These are phyloP conservation scores for Blastomyces parvus DNA, from an alignment of 2,329 filamentous ascomycete species.

Conservation along the genomic window DNA sequence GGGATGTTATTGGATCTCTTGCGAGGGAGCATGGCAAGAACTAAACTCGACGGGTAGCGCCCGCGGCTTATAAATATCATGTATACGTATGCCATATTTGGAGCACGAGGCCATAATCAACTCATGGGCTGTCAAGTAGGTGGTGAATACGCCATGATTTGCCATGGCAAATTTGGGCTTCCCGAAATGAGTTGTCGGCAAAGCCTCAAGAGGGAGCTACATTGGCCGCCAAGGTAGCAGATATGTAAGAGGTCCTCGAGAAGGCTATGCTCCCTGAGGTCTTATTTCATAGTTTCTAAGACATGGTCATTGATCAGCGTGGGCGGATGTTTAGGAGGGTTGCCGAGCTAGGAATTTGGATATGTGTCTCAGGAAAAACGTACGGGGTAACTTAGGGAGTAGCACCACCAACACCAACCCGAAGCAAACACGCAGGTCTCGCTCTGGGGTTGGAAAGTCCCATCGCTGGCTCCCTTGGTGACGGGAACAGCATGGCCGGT, in stretches of 20 bases:
- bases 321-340: not conserved
- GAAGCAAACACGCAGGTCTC: not conserved
- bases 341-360: not conserved
- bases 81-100: not conserved
- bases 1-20: not conserved
- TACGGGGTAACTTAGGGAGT: no score
- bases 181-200: not conserved
- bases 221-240: not conserved
- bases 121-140: not conserved
- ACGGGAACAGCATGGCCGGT: not conserved
- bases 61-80: not conserved
- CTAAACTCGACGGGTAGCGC: not conserved
- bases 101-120: not conserved
- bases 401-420: not conserved
- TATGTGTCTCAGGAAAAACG: not conserved
- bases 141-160: not conserved
- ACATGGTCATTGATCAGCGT: not conserved
- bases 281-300: not conserved
- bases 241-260: not conserved
- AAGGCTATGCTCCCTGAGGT: not conserved
- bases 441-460: not conserved
- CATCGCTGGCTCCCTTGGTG: not conserved
- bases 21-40: not conserved
- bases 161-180: not conserved
- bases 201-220: not conserved